Percentiles rank a stretch among this genome's conserved stretches.
These are phyloP conservation scores for Verticillium albo-atrum DNA, from an alignment of 2,329 filamentous ascomycete species.

Conservation along the genomic window DNA sequence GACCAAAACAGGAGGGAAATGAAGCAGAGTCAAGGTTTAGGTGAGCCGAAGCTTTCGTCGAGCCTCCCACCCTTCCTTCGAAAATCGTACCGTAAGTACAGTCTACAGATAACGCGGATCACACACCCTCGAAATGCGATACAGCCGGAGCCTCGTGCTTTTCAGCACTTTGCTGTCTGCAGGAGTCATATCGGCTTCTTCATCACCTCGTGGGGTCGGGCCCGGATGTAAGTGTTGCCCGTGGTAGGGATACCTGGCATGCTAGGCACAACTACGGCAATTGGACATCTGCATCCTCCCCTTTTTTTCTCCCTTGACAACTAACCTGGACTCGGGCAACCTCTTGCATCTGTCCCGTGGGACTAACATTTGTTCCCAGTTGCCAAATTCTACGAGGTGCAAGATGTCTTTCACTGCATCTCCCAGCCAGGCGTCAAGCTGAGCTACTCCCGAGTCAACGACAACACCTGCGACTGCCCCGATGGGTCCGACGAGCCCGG, in stretches of 20 bases:
- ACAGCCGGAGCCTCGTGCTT: constrained; percentile 44
- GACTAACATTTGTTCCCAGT: constrained; percentile 50
- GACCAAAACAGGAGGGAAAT: no score
- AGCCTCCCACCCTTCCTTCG: neutral
- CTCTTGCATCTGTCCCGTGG: neutral
- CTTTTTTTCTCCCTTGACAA: no score
- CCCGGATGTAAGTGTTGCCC: constrained; percentile 72
- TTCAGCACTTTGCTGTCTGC: constrained; percentile 44
- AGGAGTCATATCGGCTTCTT: constrained; percentile 57
- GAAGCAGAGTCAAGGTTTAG: no score
- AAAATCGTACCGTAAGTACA: no score
- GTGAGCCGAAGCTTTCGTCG: constrained; percentile 14
- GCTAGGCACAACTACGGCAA: no score
- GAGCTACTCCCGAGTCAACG: constrained; percentile 72
- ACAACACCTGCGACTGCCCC: constrained; percentile 96
- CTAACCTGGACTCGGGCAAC: no score
- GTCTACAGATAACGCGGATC: neutral
- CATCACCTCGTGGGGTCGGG: constrained; percentile 76
- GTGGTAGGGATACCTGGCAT: no score
- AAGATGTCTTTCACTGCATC: constrained; percentile 82
- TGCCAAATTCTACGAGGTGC: constrained; percentile 77
- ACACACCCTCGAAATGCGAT: constrained; percentile 36
- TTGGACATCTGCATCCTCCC: no score
- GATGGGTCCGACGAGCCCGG: constrained; percentile 97
- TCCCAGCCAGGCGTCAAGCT: constrained; percentile 73